Percentiles rank a stretch among this genome's conserved stretches.
Evolutionary conservation across 1,284 basidiomycete genomes (phyloP).

Genomic region (Mycosarcoma mackinlayi): DNA sequence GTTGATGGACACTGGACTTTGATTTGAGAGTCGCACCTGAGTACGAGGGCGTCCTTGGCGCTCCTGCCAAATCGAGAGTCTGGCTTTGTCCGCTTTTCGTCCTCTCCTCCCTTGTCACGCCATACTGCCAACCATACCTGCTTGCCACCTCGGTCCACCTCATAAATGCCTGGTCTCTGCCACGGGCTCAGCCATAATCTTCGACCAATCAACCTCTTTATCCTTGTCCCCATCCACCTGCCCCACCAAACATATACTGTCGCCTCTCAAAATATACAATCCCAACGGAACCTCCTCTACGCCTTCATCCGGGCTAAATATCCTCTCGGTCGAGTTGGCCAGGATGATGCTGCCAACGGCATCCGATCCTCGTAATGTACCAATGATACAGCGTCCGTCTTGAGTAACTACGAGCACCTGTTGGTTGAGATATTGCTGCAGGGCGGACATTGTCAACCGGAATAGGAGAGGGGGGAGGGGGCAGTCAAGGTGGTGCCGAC

Average conservation of each 20-base stretch:
- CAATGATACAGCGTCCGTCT: conserved; percentile 83
- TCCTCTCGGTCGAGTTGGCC: conserved; percentile 58
- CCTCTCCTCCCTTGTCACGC: too few species aligned
- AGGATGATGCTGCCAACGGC: conserved; percentile 61
- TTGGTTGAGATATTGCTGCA: conserved; percentile 60
- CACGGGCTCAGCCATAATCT: conserved; percentile 87
- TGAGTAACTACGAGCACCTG: conserved; percentile 88
- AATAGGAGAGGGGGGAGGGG: too few species aligned
- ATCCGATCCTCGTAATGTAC: conserved; percentile 60
- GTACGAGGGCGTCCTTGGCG: too few species aligned
- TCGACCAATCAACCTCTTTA: conserved; percentile 79
- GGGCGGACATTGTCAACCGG: conserved; percentile 32
- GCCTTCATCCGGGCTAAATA: conserved; percentile 76
- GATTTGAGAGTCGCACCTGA: too few species aligned
- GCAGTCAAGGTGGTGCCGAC: too few species aligned
- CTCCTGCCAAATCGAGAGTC: too few species aligned
- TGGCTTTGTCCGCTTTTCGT: too few species aligned
- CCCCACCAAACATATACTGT: conserved; percentile 92
- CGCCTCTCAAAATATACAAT: conserved; percentile 94
- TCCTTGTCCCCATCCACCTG: conserved; percentile 89
- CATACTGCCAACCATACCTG: too few species aligned
- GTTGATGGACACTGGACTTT: too few species aligned
- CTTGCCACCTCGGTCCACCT: neutral
- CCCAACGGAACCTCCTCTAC: conserved; percentile 96
- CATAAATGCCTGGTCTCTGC: conserved; percentile 68